A percentile compares a stretch with the other conserved stretches of the same genome.
phyloP scores from a whole-genome alignment of 2,329 filamentous ascomycete genomes.

The Claviceps arundinis region DNA sequence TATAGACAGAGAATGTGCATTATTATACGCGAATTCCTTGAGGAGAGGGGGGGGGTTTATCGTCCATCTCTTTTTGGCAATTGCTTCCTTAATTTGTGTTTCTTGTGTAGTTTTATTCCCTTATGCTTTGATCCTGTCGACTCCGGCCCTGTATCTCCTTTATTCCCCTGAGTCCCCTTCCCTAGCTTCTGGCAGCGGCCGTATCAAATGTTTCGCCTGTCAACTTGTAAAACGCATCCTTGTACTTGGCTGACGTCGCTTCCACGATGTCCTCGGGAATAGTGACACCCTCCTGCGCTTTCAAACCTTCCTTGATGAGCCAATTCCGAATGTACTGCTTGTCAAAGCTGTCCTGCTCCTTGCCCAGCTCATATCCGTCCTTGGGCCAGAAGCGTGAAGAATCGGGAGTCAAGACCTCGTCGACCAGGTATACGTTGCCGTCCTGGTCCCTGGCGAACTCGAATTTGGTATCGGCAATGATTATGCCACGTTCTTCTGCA shows the following conservation, averaged over 20 bases:
- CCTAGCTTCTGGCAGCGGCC: conserved; percentile 6
- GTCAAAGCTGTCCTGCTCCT: conserved; percentile 72
- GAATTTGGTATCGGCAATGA: conserved; percentile 30
- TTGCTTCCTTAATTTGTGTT: too few species aligned
- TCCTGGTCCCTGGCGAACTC: conserved; percentile 41
- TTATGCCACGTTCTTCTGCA: conserved; percentile 30
- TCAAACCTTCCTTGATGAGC: conserved; percentile 55
- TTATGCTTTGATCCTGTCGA: too few species aligned
- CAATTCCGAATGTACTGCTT: conserved; percentile 80
- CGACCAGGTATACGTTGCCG: conserved; percentile 35
- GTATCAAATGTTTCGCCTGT: conserved; percentile 37
- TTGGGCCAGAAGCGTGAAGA: conserved; percentile 78
- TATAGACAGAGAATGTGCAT: too few species aligned
- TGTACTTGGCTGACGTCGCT: conserved; percentile 10
- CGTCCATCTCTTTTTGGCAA: too few species aligned
- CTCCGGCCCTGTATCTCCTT: too few species aligned
- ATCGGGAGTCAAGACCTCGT: conserved; percentile 78
- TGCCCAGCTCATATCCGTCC: conserved; percentile 49
- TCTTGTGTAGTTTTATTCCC: too few species aligned
- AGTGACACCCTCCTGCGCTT: conserved; percentile 31
- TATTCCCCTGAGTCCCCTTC: too few species aligned
- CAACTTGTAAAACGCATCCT: conserved; percentile 33
- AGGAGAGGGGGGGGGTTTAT: too few species aligned
- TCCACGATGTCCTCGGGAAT: conserved; percentile 45
- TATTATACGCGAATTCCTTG: too few species aligned